These are phyloP conservation scores for Gyrodon lividus DNA, from an alignment of 768 basidiomycete species.

Conservation along the genomic window DNA sequence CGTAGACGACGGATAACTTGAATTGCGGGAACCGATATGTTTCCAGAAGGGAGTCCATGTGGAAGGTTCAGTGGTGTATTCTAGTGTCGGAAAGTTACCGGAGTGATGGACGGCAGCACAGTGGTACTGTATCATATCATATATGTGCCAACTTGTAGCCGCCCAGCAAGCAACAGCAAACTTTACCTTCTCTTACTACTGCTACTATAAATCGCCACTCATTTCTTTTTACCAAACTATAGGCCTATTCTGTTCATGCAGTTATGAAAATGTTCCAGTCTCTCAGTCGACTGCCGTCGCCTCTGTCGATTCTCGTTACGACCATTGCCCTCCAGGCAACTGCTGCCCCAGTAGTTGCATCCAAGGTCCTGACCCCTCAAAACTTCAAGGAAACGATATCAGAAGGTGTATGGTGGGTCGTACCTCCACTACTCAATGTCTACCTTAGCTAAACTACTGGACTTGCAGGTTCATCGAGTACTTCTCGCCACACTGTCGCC, in stretches of 20 bases:
- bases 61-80: background rate
- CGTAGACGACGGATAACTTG: conserved; percentile 43
- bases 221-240: background rate
- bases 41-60: conserved; percentile 48
- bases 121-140: too few species aligned
- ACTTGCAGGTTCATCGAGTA: conserved; percentile 71
- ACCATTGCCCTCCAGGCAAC: conserved; percentile 28
- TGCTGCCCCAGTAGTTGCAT: conserved; percentile 36
- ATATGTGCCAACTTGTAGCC: too few species aligned
- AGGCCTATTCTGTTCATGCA: conserved; percentile 3
- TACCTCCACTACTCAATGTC: background rate
- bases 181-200: background rate
- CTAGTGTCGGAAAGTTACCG: background rate
- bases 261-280: conserved; percentile 5
- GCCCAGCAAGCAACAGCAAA: background rate
- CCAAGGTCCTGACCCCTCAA: conserved; percentile 50
- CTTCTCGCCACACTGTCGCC: conserved; percentile 82
- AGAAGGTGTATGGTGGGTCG: conserved; percentile 59
- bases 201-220: background rate
- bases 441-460: background rate
- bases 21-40: conserved; percentile 56
- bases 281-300: conserved; percentile 4
- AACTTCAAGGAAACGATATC: conserved; percentile 54
- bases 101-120: too few species aligned
- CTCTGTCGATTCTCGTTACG: conserved; percentile 31